A percentile compares a stretch with the other conserved stretches of the same genome.
Evolutionary conservation across 257 asterid species (phyloP).

Genomic region (Solanum chiquidenum): DNA sequence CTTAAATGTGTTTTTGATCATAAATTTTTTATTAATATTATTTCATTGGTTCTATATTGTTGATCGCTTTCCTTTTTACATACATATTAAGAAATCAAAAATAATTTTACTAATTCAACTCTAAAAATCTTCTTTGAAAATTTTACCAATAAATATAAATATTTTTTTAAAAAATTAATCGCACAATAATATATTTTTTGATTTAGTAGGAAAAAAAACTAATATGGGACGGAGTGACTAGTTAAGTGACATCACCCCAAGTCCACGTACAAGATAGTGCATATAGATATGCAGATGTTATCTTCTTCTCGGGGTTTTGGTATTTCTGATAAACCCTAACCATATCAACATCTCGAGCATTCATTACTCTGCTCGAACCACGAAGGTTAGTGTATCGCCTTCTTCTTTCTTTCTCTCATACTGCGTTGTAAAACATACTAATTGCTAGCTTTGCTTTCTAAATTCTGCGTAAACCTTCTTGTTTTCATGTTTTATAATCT

Average conservation of each 20-base stretch:
- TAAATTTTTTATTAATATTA: too few relatives aligned
- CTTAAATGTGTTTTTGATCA: background rate
- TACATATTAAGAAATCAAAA: too few relatives aligned
- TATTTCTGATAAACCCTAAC: slow-evolving; percentile 45
- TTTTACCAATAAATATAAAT: too few relatives aligned
- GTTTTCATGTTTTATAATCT: slow-evolving; percentile 5
- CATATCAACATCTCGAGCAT: background rate
- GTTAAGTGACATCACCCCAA: too few relatives aligned
- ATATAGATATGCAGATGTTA: background rate
- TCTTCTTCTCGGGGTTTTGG: slow-evolving; percentile 19
- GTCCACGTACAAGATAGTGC: background rate
- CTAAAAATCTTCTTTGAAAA: too few relatives aligned
- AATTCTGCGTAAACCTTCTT: background rate
- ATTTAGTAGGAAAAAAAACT: too few relatives aligned
- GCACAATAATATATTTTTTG: rapidly evolving
- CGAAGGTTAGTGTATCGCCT: slow-evolving; percentile 21
- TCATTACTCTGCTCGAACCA: background rate
- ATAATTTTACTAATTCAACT: too few relatives aligned
- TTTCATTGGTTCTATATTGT: background rate
- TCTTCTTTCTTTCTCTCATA: background rate
- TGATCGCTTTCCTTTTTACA: too few relatives aligned
- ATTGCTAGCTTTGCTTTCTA: background rate
- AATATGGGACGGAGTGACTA: too few relatives aligned
- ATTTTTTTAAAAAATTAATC: too few relatives aligned
- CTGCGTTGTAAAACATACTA: background rate